phyloP scores from a whole-genome alignment of 75 land plant species.

The Picea sitchensis region DNA sequence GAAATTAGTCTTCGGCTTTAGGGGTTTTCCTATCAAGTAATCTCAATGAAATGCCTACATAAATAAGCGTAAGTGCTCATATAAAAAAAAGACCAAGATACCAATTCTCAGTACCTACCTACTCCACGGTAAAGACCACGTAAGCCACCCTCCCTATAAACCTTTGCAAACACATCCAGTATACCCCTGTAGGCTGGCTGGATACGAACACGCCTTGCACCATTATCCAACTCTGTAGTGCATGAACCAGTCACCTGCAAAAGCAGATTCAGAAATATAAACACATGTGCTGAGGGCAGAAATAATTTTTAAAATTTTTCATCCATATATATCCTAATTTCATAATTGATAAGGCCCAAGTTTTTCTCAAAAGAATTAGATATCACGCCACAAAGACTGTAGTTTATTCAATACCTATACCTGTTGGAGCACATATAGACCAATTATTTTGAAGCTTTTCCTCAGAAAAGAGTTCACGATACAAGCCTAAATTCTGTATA shows the following conservation, averaged over 20 bases:
- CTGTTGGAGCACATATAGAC: neutral
- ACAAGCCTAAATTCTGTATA: neutral
- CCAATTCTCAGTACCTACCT: constrained; percentile 35
- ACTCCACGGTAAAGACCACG: constrained; percentile 84
- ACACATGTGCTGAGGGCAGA: neutral
- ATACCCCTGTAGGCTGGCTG: constrained; percentile 65
- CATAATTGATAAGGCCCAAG: no score
- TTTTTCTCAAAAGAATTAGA: no score
- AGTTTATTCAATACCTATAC: neutral
- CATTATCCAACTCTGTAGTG: constrained; percentile 7
- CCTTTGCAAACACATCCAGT: constrained; percentile 49
- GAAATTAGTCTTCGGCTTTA: neutral
- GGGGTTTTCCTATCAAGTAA: neutral
- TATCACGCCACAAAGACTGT: neutral
- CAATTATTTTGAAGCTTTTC: neutral
- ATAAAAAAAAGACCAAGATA: neutral
- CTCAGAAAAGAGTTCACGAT: neutral
- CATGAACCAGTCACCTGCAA: constrained; percentile 9
- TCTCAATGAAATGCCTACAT: neutral
- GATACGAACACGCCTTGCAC: constrained; percentile 12
- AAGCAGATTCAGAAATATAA: neutral
- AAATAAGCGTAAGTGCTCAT: neutral
- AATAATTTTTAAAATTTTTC: no score
- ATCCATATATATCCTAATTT: no score
- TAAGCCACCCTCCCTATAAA: constrained; percentile 62